phyloP scores from a whole-genome alignment of 495 filamentous ascomycete genomes.

The Aspergillus affinis region DNA sequence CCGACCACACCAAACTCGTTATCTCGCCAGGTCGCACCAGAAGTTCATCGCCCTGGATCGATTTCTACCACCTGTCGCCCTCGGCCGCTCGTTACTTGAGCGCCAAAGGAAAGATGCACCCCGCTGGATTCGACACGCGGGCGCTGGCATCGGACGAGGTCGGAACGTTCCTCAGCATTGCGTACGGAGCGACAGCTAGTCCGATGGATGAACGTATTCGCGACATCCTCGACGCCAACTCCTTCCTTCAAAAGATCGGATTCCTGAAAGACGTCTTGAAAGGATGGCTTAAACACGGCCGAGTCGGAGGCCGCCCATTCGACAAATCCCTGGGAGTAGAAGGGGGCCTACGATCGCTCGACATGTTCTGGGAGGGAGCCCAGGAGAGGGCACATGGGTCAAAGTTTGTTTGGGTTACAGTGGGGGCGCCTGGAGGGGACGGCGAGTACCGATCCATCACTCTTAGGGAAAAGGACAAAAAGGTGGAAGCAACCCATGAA shows the following conservation, averaged over 20 bases:
- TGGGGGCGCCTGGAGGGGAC: constrained; percentile 76
- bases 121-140: constrained; percentile 47
- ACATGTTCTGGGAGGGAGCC: constrained; percentile 66
- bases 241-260: constrained; percentile 73
- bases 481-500: constrained; percentile 24
- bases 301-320: constrained; percentile 56
- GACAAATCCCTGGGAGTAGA: constrained; percentile 7
- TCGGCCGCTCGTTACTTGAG: constrained; percentile 64
- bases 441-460: constrained; percentile 47
- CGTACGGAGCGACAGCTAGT: constrained; percentile 48
- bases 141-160: constrained; percentile 60
- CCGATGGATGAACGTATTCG: constrained; percentile 55
- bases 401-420: constrained; percentile 82
- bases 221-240: constrained; percentile 71
- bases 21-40: constrained; percentile 67
- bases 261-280: constrained; percentile 70
- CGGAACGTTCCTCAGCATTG: constrained; percentile 61
- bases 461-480: constrained; percentile 30
- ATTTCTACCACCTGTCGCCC: constrained; percentile 79
- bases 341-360: constrained; percentile 44
- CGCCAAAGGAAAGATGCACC: constrained; percentile 59
- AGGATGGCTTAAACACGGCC: constrained; percentile 70
- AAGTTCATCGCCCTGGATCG: constrained; percentile 60
- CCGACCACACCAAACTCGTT: constrained; percentile 93
- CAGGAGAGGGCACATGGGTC: constrained; percentile 56